phyloP scores from a whole-genome alignment of 2,329 filamentous ascomycete genomes.

The Rhynchosporium secalis region DNA sequence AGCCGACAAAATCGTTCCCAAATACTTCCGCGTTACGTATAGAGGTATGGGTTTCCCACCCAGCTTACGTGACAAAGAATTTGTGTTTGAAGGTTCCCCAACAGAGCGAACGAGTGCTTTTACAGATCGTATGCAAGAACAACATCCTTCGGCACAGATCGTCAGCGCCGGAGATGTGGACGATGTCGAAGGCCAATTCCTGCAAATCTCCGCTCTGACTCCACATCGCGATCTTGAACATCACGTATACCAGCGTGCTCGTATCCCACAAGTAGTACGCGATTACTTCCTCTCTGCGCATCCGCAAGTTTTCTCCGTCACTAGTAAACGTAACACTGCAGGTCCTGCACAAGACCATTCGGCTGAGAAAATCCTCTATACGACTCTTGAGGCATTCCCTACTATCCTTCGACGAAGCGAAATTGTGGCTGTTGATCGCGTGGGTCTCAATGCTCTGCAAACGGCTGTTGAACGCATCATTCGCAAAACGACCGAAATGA shows the following conservation, averaged over 20 bases:
- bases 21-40: constrained; percentile 91
- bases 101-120: constrained; percentile 79
- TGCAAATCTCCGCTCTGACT: constrained; percentile 78
- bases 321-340: constrained; percentile 67
- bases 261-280: constrained; percentile 78
- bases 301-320: constrained; percentile 77
- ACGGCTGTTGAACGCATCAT: constrained; percentile 89
- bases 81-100: constrained; percentile 81
- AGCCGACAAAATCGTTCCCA: constrained; percentile 73
- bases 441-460: constrained; percentile 69
- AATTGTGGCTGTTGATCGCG: constrained; percentile 66
- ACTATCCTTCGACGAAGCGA: constrained; percentile 88
- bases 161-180: constrained; percentile 68
- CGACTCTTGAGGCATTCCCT: constrained; percentile 82
- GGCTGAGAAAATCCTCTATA: constrained; percentile 82
- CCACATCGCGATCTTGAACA: constrained; percentile 80
- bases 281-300: constrained; percentile 81
- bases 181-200: constrained; percentile 86
- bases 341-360: constrained; percentile 72
- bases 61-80: constrained; percentile 83
- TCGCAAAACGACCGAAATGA: constrained; percentile 86
- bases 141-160: constrained; percentile 83
- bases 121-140: constrained; percentile 87
- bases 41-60: constrained; percentile 84
- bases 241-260: constrained; percentile 83